Evolutionary conservation across 306 rosid species (phyloP).

Genomic region (Rubus parviflorus): DNA sequence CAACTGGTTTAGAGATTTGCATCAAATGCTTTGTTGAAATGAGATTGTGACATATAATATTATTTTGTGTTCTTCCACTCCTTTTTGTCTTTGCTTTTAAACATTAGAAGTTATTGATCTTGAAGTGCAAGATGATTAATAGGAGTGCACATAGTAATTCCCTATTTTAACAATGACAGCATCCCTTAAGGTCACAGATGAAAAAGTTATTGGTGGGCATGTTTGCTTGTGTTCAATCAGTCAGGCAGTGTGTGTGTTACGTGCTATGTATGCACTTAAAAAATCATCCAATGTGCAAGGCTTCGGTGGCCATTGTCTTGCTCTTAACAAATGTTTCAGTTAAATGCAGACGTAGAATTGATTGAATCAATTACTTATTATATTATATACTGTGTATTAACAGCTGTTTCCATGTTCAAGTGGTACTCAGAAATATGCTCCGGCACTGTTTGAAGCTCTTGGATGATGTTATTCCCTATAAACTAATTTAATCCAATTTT

Average conservation of each 20-base stretch:
- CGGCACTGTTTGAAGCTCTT: neutral
- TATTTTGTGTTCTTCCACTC: neutral
- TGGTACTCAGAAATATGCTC: neutral
- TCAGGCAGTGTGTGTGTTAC: neutral
- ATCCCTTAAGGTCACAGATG: neutral
- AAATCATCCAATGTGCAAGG: neutral
- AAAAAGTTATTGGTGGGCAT: neutral
- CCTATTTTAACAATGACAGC: neutral
- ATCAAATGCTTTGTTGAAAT: neutral
- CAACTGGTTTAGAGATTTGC: neutral
- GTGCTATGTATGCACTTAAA: neutral
- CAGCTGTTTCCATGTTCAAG: neutral
- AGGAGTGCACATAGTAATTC: neutral
- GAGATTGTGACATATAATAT: neutral
- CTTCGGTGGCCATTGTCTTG: neutral
- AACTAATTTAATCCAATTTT: neutral
- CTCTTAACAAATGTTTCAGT: neutral
- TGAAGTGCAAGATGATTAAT: neutral
- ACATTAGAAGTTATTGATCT: neutral
- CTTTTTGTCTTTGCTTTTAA: neutral
- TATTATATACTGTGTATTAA: neutral
- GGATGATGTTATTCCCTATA: neutral
- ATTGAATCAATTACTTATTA: neutral
- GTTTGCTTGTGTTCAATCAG: neutral
- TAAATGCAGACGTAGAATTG: neutral